Evolutionary conservation across 441 rosid genomes (phyloP).

Genomic region (Populus tomentosa): DNA sequence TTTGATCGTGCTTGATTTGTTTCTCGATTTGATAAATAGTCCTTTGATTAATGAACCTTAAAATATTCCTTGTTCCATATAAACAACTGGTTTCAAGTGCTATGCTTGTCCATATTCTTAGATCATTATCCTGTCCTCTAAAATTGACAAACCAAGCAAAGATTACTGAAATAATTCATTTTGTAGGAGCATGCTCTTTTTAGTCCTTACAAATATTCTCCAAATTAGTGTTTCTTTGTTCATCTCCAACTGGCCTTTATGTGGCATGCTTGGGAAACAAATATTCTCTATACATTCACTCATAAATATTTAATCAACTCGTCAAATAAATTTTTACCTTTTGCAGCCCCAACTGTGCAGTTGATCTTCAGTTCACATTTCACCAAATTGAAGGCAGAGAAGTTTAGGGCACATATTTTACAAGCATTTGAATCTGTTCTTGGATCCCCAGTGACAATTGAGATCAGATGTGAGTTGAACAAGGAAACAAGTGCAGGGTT

Average conservation of each 20-base stretch:
- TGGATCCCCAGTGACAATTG: constrained; percentile 77
- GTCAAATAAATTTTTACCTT: constrained; percentile 13
- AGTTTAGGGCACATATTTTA: constrained; percentile 58
- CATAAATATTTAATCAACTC: not conserved
- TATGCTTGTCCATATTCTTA: not conserved
- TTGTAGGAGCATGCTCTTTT: not conserved
- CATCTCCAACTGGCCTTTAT: not conserved
- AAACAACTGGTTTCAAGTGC: not conserved
- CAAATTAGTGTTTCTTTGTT: not conserved
- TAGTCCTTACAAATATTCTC: not conserved
- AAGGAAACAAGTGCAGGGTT: constrained; percentile 32
- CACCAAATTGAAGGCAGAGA: constrained; percentile 76
- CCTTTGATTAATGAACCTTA: not conserved
- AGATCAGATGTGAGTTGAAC: constrained; percentile 67
- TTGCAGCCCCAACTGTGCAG: constrained; percentile 90
- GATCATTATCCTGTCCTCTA: not conserved
- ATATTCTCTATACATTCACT: not conserved
- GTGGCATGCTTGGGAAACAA: not conserved
- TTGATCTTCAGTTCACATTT: constrained; percentile 69
- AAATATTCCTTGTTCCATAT: not conserved
- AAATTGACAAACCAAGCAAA: not conserved
- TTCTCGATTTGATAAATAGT: not conserved
- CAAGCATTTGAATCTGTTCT: constrained; percentile 90
- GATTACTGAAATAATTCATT: not conserved
- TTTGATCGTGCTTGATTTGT: not conserved